phyloP scores from a whole-genome alignment of 176 grass and related monocot genomes.

The Zoysia pacifica region DNA sequence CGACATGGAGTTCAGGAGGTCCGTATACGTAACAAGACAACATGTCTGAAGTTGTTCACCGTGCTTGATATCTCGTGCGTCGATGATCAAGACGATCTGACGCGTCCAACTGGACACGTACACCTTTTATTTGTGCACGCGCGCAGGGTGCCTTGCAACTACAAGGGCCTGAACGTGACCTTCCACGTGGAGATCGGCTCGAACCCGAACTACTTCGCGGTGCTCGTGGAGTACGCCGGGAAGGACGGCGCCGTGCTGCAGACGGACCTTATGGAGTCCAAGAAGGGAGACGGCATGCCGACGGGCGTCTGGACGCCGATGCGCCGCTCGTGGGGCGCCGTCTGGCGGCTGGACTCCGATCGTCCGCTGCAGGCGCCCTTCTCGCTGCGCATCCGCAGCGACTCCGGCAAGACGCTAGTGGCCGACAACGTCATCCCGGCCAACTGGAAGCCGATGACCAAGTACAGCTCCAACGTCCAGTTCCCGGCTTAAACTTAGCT shows the following conservation, averaged over 20 bases:
- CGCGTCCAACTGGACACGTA: neutral
- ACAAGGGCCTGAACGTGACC: constrained; percentile 30
- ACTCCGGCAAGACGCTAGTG: constrained; percentile 34
- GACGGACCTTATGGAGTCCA: constrained; percentile 47
- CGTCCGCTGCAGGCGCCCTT: constrained; percentile 51
- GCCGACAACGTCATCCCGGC: constrained; percentile 62
- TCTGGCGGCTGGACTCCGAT: constrained; percentile 65
- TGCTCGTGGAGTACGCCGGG: constrained; percentile 57
- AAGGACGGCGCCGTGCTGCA: constrained; percentile 50
- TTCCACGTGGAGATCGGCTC: constrained; percentile 69
- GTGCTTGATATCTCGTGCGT: neutral
- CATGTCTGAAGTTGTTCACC: neutral
- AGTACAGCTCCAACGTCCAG: constrained; percentile 60
- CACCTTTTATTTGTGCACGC: neutral
- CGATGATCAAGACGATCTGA: neutral
- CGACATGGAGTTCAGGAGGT: constrained; percentile 53
- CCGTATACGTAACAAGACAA: neutral
- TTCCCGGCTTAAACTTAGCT: constrained; percentile 35
- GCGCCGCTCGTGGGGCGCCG: constrained; percentile 55
- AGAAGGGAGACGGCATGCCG: neutral
- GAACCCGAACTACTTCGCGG: constrained; percentile 62
- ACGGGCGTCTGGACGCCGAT: constrained; percentile 43
- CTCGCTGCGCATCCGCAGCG: constrained; percentile 53
- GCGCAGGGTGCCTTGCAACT: constrained; percentile 48
- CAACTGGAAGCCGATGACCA: constrained; percentile 43